A percentile compares a stretch with the other conserved stretches of the same genome.
Evolutionary conservation across 495 filamentous ascomycete genomes (phyloP).

Genomic region (Sordaria brevicollis): DNA sequence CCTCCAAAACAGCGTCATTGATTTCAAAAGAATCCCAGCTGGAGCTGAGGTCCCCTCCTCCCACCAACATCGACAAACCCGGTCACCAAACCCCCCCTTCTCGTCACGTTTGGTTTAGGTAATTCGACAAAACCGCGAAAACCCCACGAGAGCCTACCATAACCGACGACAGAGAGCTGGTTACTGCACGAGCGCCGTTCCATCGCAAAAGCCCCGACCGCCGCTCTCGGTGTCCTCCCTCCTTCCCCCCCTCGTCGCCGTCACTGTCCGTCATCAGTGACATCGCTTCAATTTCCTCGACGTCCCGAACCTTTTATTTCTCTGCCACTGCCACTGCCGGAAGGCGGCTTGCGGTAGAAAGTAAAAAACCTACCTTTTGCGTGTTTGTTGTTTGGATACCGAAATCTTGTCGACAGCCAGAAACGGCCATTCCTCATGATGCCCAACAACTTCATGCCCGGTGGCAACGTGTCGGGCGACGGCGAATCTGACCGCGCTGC

Average conservation of each 20-base stretch:
- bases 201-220: neutral
- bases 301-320: neutral
- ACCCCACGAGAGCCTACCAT: neutral
- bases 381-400: neutral
- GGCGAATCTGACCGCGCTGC: constrained; percentile 7
- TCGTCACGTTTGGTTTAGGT: neutral
- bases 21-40: neutral
- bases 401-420: neutral
- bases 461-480: constrained; percentile 21
- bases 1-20: neutral
- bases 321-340: neutral
- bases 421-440: constrained; percentile 16
- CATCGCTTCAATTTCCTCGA: neutral
- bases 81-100: neutral
- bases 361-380: neutral
- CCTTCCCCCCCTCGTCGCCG: neutral
- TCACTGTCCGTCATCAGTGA: neutral
- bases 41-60: neutral
- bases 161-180: neutral
- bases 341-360: neutral
- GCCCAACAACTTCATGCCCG: constrained; percentile 34
- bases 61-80: neutral
- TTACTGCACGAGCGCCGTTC: neutral
- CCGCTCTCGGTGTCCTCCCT: neutral
- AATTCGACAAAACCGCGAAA: neutral